These are phyloP conservation scores for Lolium rigidum DNA, from an alignment of 176 grass and related monocot species.

Conservation along the genomic window DNA sequence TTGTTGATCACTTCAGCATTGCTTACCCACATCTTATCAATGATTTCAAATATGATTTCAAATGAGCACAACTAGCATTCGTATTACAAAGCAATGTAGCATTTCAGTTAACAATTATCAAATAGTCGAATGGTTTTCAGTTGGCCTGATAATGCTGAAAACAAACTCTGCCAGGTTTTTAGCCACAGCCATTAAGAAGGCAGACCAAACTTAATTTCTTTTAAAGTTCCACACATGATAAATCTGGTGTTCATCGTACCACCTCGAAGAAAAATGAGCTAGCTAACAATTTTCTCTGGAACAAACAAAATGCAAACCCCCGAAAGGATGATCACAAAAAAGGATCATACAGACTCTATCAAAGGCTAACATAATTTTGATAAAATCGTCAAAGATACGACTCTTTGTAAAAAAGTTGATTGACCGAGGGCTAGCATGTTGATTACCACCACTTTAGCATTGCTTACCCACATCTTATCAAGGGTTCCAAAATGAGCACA, in stretches of 20 bases:
- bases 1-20: background rate
- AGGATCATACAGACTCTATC: background rate
- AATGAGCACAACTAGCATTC: background rate
- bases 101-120: background rate
- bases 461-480: background rate
- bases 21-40: background rate
- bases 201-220: background rate
- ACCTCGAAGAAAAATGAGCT: background rate
- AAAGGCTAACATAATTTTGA: background rate
- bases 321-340: too few relatives aligned
- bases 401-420: conserved; percentile 13
- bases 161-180: background rate
- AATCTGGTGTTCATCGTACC: background rate
- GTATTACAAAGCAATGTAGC: background rate
- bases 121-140: background rate
- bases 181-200: background rate
- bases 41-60: background rate
- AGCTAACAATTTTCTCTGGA: background rate
- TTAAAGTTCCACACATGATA: background rate
- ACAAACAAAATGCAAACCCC: too few relatives aligned
- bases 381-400: too few relatives aligned
- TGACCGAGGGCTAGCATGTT: background rate
- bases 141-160: background rate
- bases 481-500: background rate
- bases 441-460: background rate